Conservation (phyloP, 2,329 filamentous ascomycete genomes). For the Colletotrichum karsti region DNA sequence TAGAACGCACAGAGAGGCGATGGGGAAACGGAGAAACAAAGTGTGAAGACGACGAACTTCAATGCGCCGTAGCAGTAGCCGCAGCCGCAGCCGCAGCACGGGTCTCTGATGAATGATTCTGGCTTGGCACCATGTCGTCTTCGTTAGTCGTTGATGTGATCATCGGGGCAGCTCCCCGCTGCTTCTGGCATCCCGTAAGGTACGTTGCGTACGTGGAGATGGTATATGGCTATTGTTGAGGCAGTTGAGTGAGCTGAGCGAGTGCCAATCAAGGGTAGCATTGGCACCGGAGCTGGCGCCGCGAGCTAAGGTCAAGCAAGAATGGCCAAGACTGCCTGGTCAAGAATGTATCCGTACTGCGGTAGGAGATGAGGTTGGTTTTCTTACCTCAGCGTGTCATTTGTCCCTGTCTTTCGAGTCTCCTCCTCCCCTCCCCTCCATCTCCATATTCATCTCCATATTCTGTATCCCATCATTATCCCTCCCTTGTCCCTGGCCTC, state of each 20-base stretch:
- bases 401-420: neutral
- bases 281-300: neutral
- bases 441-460: too few relatives aligned
- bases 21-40: neutral
- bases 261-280: too few relatives aligned
- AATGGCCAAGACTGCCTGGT: neutral
- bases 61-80: neutral
- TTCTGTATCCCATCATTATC: neutral
- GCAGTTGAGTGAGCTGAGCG: neutral
- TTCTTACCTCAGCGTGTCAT: neutral
- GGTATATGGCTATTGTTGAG: neutral
- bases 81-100: neutral
- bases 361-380: neutral
- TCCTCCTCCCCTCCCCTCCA: too few relatives aligned
- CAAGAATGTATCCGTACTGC: neutral
- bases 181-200: neutral
- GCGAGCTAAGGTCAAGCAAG: neutral
- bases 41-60: neutral
- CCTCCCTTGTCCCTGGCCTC: neutral
- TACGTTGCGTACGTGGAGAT: neutral
- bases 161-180: slow-evolving; percentile 9
- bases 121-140: neutral
- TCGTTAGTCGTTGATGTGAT: neutral
- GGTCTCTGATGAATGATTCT: neutral
- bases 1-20: neutral